Conservation (phyloP, 2,329 filamentous ascomycete species). For the Sphaerulina populicola region DNA sequence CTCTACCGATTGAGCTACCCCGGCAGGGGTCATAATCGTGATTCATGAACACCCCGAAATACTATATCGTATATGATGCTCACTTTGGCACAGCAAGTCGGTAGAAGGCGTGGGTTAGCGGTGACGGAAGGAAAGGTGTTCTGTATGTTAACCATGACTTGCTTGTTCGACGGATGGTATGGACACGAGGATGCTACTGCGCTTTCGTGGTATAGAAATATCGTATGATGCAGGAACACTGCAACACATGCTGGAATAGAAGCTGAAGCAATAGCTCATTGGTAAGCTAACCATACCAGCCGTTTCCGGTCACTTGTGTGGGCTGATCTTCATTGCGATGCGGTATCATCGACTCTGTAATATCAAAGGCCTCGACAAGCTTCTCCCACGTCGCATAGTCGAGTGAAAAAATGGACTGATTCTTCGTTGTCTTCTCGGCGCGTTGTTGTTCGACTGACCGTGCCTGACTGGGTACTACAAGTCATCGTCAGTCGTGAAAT, state of each 20-base stretch:
- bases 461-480: slow-evolving; percentile 38
- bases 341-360: slow-evolving; percentile 74
- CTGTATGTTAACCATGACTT: too few species aligned
- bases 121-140: too few species aligned
- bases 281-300: slow-evolving; percentile 54
- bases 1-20: slow-evolving; percentile 48
- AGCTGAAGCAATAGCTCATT: background rate
- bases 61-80: too few species aligned
- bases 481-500: background rate
- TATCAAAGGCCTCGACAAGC: slow-evolving; percentile 65
- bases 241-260: background rate
- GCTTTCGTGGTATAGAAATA: too few species aligned
- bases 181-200: too few species aligned
- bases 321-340: slow-evolving; percentile 57
- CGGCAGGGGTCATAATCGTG: slow-evolving; percentile 25
- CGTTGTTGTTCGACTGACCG: slow-evolving; percentile 47
- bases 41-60: too few species aligned
- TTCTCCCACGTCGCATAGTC: slow-evolving; percentile 78
- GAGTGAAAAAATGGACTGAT: slow-evolving; percentile 81
- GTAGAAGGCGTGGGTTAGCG: too few species aligned
- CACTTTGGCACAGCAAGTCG: too few species aligned
- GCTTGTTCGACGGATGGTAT: too few species aligned
- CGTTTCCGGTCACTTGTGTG: slow-evolving; percentile 47
- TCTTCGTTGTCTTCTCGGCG: slow-evolving; percentile 45
- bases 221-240: too few species aligned